phyloP scores from a whole-genome alignment of 495 filamentous ascomycete species.

The Darksidea phi region DNA sequence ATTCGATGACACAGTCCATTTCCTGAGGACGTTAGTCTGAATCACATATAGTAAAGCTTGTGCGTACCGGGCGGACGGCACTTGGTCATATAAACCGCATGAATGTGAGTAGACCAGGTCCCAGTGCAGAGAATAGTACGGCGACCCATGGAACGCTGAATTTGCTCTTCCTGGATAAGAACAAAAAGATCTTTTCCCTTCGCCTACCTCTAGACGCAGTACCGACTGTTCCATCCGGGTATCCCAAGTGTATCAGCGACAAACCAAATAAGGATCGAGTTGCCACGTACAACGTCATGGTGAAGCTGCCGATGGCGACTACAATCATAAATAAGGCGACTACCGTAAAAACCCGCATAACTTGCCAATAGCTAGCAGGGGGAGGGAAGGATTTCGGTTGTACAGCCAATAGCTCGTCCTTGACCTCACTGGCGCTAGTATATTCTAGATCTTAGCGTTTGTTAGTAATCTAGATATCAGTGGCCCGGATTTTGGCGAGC shows the following conservation, averaged over 20 bases:
- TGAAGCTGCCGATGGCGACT: neutral
- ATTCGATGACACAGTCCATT: neutral
- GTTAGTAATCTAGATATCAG: too few species aligned
- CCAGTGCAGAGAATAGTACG: neutral
- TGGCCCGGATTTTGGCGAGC: too few species aligned
- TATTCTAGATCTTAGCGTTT: too few species aligned
- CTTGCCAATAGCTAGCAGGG: too few species aligned
- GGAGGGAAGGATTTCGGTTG: too few species aligned
- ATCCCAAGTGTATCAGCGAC: neutral
- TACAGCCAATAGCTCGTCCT: too few species aligned
- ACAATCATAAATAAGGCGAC: neutral
- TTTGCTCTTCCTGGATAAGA: neutral
- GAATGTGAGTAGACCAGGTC: too few species aligned
- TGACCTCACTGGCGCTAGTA: too few species aligned
- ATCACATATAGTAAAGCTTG: neutral
- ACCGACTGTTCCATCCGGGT: neutral
- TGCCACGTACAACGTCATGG: neutral
- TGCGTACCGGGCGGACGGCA: too few species aligned
- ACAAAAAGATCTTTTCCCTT: neutral
- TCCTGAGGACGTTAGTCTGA: neutral
- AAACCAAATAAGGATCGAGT: neutral
- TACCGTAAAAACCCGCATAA: too few species aligned
- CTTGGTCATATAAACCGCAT: too few species aligned
- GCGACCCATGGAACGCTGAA: neutral
- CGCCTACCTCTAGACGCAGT: neutral